Percentiles rank a stretch among this genome's conserved stretches.
phyloP scores from a whole-genome alignment of 306 rosid species.

The Crataegus laevigata region DNA sequence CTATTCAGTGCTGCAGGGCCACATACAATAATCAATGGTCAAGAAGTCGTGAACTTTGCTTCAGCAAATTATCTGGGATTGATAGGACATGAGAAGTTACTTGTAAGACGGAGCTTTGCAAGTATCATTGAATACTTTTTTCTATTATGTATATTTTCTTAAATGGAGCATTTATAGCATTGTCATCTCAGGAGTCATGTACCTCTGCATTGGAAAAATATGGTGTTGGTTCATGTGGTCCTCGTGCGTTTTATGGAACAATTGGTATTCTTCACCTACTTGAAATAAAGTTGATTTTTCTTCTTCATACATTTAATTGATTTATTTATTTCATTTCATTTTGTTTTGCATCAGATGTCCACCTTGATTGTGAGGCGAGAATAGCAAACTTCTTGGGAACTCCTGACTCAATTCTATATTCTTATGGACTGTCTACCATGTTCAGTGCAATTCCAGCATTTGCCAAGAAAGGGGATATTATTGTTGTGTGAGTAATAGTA shows the following conservation, averaged over 20 bases:
- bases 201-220: slow-evolving; percentile 88
- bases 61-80: slow-evolving; percentile 96
- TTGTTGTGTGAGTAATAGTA: slow-evolving; percentile 72
- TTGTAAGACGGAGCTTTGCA: slow-evolving; percentile 47
- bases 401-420: slow-evolving; percentile 90
- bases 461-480: slow-evolving; percentile 82
- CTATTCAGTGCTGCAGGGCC: slow-evolving; percentile 95
- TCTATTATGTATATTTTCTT: not conserved
- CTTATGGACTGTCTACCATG: slow-evolving; percentile 95
- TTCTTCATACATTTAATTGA: not conserved
- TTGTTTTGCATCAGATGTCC: slow-evolving; percentile 60
- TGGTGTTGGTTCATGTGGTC: slow-evolving; percentile 99
- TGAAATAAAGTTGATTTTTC: slow-evolving; percentile 2
- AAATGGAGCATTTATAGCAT: slow-evolving; percentile 16
- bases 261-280: slow-evolving; percentile 50
- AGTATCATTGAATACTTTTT: not conserved
- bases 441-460: slow-evolving; percentile 99
- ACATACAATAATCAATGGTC: slow-evolving; percentile 64
- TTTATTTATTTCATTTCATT: not conserved
- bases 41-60: slow-evolving; percentile 91
- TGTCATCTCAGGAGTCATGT: slow-evolving; percentile 69
- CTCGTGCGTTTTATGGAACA: slow-evolving; percentile 97
- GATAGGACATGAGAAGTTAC: slow-evolving; percentile 74
- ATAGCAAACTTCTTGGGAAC: slow-evolving; percentile 97
- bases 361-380: slow-evolving; percentile 98